Conservation (phyloP, 345 rosid genomes). For the Citrus reticulata region DNA sequence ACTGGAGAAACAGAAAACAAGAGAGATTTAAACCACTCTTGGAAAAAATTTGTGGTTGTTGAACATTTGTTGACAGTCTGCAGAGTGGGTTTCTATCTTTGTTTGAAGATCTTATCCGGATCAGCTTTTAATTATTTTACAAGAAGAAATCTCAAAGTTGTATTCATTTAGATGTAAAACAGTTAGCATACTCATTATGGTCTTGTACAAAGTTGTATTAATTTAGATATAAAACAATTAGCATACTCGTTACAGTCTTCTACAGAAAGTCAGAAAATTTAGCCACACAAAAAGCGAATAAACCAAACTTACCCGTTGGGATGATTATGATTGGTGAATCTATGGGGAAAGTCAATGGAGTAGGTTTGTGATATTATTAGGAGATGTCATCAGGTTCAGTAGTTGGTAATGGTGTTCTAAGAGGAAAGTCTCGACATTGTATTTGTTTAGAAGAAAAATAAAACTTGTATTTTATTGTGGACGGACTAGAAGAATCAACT, state of each 20-base stretch:
- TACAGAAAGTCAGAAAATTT: background rate
- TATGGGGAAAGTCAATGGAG: background rate
- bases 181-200: background rate
- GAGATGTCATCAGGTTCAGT: background rate
- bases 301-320: background rate
- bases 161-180: background rate
- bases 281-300: background rate
- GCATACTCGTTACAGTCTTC: too few relatives aligned
- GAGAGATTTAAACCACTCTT: background rate
- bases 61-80: background rate
- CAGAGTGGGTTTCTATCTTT: background rate
- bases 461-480: background rate
- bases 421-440: background rate
- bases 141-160: background rate
- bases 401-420: background rate
- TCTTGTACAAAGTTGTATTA: background rate
- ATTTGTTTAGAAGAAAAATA: background rate
- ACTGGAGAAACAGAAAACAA: background rate
- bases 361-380: background rate
- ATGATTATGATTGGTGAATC: slow-evolving; percentile 1
- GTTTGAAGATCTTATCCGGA: background rate
- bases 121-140: background rate
- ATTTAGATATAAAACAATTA: too few relatives aligned
- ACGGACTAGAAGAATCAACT: background rate
- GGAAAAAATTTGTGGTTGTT: background rate